Evolutionary conservation across 257 asterid species (phyloP).

Genomic region (Rhazya stricta): DNA sequence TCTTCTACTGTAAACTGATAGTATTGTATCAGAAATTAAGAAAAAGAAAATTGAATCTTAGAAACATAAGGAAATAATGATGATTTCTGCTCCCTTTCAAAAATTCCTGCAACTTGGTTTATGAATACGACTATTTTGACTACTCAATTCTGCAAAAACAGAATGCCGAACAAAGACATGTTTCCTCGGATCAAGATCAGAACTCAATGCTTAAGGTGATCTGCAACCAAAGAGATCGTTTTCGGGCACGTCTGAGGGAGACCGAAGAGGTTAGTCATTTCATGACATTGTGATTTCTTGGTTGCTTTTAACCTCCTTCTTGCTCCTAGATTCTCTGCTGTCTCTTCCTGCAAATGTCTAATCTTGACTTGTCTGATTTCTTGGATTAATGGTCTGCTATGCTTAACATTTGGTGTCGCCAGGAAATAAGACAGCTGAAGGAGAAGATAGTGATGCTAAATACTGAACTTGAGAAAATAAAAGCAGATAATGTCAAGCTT

Average conservation of each 20-base stretch:
- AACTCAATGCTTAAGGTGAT: conserved; percentile 98
- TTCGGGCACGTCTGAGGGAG: conserved; percentile 90
- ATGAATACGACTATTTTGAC: conserved; percentile 5
- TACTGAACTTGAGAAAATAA: conserved; percentile 84
- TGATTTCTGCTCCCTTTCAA: background rate
- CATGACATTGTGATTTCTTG: background rate
- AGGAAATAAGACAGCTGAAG: conserved; percentile 93
- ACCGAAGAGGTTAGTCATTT: conserved; percentile 74
- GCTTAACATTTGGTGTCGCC: conserved; percentile 21
- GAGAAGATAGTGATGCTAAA: conserved; percentile 81
- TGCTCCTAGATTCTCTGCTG: background rate
- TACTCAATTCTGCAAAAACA: conserved; percentile 21
- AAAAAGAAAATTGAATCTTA: background rate
- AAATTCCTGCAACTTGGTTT: background rate
- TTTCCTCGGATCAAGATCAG: conserved; percentile 74
- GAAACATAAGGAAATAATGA: background rate
- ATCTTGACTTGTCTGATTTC: conserved; percentile 16
- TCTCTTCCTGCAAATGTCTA: conserved; percentile 3
- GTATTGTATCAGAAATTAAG: background rate
- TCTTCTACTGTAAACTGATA: background rate
- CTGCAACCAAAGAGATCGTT: conserved; percentile 97
- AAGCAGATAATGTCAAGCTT: conserved; percentile 95
- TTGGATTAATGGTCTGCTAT: conserved; percentile 8
- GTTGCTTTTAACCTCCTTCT: conserved; percentile 1
- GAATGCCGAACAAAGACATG: conserved; percentile 74